Conservation (phyloP, 805 yeast species). For the Lipomyces oligophaga region DNA sequence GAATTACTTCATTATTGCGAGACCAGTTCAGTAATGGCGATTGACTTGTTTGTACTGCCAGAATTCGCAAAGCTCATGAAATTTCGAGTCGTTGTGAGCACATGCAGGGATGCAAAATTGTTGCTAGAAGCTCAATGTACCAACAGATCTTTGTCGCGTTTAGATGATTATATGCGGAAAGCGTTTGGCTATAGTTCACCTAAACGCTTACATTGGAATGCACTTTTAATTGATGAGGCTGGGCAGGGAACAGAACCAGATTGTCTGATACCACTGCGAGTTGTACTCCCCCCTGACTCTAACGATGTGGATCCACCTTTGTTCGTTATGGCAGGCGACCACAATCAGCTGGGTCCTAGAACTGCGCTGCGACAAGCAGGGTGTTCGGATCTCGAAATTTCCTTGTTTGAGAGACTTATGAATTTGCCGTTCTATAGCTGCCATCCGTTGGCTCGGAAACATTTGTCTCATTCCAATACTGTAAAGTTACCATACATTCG, state of each 20-base stretch:
- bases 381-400: constrained; percentile 19
- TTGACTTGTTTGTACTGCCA: constrained; percentile 22
- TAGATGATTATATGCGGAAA: constrained; percentile 9
- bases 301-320: constrained; percentile 8
- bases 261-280: constrained; percentile 16
- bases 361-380: constrained; percentile 16
- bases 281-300: constrained; percentile 14
- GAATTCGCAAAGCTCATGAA: constrained; percentile 14
- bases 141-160: constrained; percentile 13
- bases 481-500: constrained; percentile 9
- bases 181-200: constrained; percentile 8
- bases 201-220: constrained; percentile 19
- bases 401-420: constrained; percentile 24
- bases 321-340: constrained; percentile 28
- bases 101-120: constrained; percentile 22
- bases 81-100: constrained; percentile 20
- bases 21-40: constrained; percentile 12
- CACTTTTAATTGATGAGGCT: constrained; percentile 24
- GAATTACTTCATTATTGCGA: constrained; percentile 21
- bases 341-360: constrained; percentile 24
- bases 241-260: constrained; percentile 28
- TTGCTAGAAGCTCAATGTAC: constrained; percentile 19
- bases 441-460: constrained; percentile 21
- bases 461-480: neutral
- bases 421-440: constrained; percentile 15